phyloP scores from a whole-genome alignment of 139 green algal genomes.

The Coelastrella sp. region DNA sequence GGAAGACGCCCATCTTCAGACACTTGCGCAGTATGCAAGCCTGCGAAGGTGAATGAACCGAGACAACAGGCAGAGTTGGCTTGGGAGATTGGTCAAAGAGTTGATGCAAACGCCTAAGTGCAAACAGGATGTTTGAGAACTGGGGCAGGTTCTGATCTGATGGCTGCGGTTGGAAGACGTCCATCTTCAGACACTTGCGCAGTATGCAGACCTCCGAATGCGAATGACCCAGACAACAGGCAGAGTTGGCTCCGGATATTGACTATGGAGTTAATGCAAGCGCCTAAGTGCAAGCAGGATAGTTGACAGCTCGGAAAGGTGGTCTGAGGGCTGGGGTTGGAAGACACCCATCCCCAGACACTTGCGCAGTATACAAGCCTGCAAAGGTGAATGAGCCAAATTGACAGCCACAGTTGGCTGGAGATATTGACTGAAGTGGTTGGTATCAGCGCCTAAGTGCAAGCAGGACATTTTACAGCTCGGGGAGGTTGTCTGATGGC shows the following conservation, averaged over 20 bases:
- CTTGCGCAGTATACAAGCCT: background rate
- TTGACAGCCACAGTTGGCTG: too few relatives aligned
- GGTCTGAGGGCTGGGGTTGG: background rate
- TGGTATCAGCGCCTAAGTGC: too few relatives aligned
- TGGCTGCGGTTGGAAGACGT: background rate
- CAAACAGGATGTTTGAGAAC: conserved; percentile 48
- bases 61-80: background rate
- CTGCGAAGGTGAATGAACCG: background rate
- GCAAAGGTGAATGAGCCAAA: too few relatives aligned
- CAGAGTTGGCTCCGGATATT: too few relatives aligned
- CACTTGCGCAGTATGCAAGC: conserved; percentile 55
- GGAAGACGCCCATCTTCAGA: conserved; percentile 17
- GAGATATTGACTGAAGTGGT: too few relatives aligned
- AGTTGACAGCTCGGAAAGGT: conserved; percentile 52
- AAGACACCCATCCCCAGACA: conserved; percentile 23
- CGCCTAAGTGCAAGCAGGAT: conserved; percentile 2
- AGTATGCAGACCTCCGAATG: conserved; percentile 49
- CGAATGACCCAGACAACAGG: background rate
- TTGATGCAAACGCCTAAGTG: too few relatives aligned
- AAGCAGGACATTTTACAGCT: conserved; percentile 50
- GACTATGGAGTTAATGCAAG: too few relatives aligned
- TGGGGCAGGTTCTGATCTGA: conserved; percentile 40
- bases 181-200: conserved; percentile 46
- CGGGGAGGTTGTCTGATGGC: conserved; percentile 38
- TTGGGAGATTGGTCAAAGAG: too few relatives aligned